phyloP scores from a whole-genome alignment of 2,329 filamentous ascomycete species.

The Trichoderma cornu-damae region DNA sequence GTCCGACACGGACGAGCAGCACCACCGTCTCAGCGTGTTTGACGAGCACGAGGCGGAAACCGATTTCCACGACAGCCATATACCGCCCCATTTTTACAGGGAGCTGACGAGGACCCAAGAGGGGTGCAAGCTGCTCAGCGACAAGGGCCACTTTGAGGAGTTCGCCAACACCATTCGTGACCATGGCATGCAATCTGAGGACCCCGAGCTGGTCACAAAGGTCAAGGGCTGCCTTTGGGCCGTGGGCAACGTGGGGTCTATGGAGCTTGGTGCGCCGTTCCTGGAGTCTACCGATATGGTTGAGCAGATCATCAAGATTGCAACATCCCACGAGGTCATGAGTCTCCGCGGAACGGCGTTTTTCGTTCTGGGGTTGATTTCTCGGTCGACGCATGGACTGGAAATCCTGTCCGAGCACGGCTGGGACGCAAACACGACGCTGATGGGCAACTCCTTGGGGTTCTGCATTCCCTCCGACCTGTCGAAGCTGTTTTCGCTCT shows the following conservation, averaged over 20 bases:
- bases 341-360: conserved; percentile 93
- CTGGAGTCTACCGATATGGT: conserved; percentile 87
- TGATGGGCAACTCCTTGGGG: conserved; percentile 75
- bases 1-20: conserved; percentile 55
- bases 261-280: conserved; percentile 94
- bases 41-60: conserved; percentile 53
- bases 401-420: conserved; percentile 85
- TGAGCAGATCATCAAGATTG: conserved; percentile 79
- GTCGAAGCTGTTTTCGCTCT: conserved; percentile 68
- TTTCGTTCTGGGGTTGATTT: conserved; percentile 90
- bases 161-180: conserved; percentile 87
- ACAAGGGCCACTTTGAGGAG: conserved; percentile 95
- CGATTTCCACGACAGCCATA: conserved; percentile 58
- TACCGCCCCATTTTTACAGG: conserved; percentile 97
- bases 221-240: conserved; percentile 98
- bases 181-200: conserved; percentile 77
- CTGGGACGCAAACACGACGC: conserved; percentile 88
- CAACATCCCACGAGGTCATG: conserved; percentile 82
- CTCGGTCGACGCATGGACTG: conserved; percentile 82
- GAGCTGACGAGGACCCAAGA: conserved; percentile 90
- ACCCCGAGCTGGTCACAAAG: conserved; percentile 79
- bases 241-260: conserved; percentile 94
- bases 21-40: conserved; percentile 54
- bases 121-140: conserved; percentile 80
- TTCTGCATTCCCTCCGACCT: conserved; percentile 81